Base-by-base conservation (phyloP, 2,329 filamentous ascomycete genomes). In the Pezicula carpinea region DNA sequence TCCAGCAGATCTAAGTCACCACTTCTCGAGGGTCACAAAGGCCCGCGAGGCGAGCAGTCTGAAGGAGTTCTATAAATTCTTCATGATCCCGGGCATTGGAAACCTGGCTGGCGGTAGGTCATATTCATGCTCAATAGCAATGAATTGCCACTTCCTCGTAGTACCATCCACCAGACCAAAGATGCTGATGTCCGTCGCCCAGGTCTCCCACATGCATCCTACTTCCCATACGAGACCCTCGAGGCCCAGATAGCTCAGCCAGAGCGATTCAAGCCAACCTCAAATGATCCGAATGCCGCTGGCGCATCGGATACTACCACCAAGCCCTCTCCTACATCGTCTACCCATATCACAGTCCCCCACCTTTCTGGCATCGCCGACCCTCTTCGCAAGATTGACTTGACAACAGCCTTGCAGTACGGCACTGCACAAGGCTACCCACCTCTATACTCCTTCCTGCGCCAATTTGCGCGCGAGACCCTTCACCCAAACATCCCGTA, bases 161-260 rank as follows among this genome's bases (percentile, higher is more conserved):
- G 17, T 38, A 6, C 18, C 14, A n/a, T 35, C 33, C 3, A 35
- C 33, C 17, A 15, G 33, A 35, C 14, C n/a, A 15, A 45, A 33
- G 31, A 44, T 38, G 39, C 38, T 60, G 35, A 54, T 43, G 49
- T 29, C 33, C 19, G 31, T 46, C 36, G 47, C 39, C 46, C 53
- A 91, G 88, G 89, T 50, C 78, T 95, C 18, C 91, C 91, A 14
- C 85, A 93, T 66, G 74, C 84, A 33, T 77, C 78, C 48, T 89
- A 89, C 69, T 96, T 96, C 62, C 91, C 91, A 7, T 96, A 87
- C 67, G 90, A 96, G 59, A 93, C 89, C 1, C 80, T 96, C 53
- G 89, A 95, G 67, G 88, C 90, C 34, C 82, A 85, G 54, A 80
- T 85, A 51, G 88, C 89, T 26, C 78, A 80, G 52, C 83, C 89